Base-by-base conservation (phyloP, 2,329 filamentous ascomycete species). In the Botrytis pseudocinerea region DNA sequence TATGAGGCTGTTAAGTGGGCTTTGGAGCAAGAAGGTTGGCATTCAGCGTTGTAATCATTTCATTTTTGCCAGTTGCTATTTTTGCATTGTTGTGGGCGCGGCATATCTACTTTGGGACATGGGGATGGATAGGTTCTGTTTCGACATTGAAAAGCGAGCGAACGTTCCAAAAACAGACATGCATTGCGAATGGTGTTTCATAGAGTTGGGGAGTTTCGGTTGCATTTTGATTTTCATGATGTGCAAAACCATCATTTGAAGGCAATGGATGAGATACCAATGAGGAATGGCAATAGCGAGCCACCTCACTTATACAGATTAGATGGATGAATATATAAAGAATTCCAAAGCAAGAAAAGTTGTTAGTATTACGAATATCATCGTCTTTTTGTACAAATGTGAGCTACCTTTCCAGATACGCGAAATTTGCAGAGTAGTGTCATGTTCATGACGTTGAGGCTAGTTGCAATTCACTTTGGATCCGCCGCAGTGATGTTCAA, bases 1-100 rank as follows among this genome's bases (percentile, higher is more conserved):
- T 86, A 88, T 78, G 89, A 90, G 76, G 94, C 92, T 18, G 92
- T 97, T 7, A 84, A 89, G 74, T 97, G 92, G 91, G 93, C 91
- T 7, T 82, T 96, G 79, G 85, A 88, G 81, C 85, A 83, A 70
- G 87, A 71, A n/a, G 70, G 70, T 16, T 71, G 70, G 70, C 65
- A 57, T 25, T 28, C 35, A 32, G 35, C 12, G 12, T 20, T 42
- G 40, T 38, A 42, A 57, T 57, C 18, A 57, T 57, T 57, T 68
- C 6, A 25, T 25, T 57, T 57, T 32, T 22, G 18, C 35, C 18
- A 12, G n/a, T 44, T 57, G 38, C 32, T 57, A 38, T 44, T 59
- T 57, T 57, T 44, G 46, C 35, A 61, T 69, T 61, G 40, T 40
- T n/a, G 16, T 42, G 38, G 51, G 28, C 20, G 25, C 54, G 54